Evolutionary conservation across 2,329 filamentous ascomycete species (phyloP).

Genomic region (Lasiodiplodia citricola): DNA sequence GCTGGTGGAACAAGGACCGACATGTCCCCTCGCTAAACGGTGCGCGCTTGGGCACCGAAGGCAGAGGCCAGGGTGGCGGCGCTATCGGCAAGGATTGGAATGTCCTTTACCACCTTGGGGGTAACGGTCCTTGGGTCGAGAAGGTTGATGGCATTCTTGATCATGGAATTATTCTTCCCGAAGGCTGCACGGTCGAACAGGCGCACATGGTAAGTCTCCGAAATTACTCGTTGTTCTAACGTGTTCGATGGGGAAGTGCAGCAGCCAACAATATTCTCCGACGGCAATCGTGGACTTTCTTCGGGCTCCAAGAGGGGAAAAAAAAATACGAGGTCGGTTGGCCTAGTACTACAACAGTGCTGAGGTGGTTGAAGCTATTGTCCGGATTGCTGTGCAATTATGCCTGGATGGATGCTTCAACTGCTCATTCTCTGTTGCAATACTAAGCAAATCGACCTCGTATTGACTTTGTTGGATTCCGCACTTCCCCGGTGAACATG

Average conservation of each 20-base stretch:
- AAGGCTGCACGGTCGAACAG: conserved; percentile 59
- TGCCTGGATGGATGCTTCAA: too few species aligned
- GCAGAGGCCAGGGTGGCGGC: conserved; percentile 35
- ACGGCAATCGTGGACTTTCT: too few species aligned
- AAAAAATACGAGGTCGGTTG: too few species aligned
- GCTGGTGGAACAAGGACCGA: conserved; percentile 16
- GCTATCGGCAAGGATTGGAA: conserved; percentile 50
- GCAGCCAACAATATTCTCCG: too few species aligned
- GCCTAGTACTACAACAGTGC: too few species aligned
- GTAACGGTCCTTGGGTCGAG: conserved; percentile 62
- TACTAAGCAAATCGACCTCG: too few species aligned
- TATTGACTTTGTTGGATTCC: too few species aligned
- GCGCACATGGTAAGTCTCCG: conserved; percentile 59
- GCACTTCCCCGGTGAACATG: not conserved
- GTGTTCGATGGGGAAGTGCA: too few species aligned
- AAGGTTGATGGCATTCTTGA: conserved; percentile 50
- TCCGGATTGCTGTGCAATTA: not conserved
- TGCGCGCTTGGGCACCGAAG: not conserved
- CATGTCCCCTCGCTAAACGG: not conserved
- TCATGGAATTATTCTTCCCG: conserved; percentile 51
- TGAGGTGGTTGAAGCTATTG: too few species aligned
- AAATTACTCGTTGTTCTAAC: not conserved
- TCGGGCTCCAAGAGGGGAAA: too few species aligned
- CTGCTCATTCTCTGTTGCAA: too few species aligned
- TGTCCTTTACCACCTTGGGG: conserved; percentile 59